Evolutionary conservation across 352 stramenopile genomes (phyloP).

Genomic region (Globisporangium recalcitrans): DNA sequence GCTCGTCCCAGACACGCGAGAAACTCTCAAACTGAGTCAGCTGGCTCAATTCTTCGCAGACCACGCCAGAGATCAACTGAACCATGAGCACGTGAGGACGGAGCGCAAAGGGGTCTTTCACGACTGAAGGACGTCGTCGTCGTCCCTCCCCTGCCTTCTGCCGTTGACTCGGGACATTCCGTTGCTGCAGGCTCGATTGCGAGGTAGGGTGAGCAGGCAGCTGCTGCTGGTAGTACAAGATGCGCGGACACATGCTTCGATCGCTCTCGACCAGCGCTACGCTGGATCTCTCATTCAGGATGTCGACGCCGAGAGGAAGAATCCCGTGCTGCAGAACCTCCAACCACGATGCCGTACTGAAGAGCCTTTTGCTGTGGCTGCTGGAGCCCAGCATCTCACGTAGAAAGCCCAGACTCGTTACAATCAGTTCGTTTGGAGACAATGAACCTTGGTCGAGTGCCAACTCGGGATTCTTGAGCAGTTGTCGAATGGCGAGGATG

Average conservation of each 20-base stretch:
- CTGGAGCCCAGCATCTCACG: slow-evolving; percentile 47
- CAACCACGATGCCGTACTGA: slow-evolving; percentile 45
- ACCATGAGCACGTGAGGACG: slow-evolving; percentile 53
- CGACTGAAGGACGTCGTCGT: slow-evolving; percentile 41
- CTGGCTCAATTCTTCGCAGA: slow-evolving; percentile 55
- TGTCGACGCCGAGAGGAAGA: slow-evolving; percentile 47
- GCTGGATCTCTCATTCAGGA: slow-evolving; percentile 29
- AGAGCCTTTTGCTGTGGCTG: slow-evolving; percentile 25
- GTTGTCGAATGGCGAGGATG: slow-evolving; percentile 40
- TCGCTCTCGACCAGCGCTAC: slow-evolving; percentile 5
- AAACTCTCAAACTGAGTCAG: slow-evolving; percentile 39
- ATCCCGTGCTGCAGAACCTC: slow-evolving; percentile 54
- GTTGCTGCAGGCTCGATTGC: neutral
- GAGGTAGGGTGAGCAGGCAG: slow-evolving; percentile 22
- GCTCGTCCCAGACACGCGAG: slow-evolving; percentile 42
- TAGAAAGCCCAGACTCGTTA: slow-evolving; percentile 39
- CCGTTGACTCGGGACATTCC: neutral
- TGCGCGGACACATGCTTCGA: neutral
- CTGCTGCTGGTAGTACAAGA: slow-evolving; percentile 56
- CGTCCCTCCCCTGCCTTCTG: slow-evolving; percentile 7
- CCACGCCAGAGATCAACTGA: slow-evolving; percentile 56
- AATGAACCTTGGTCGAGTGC: slow-evolving; percentile 8
- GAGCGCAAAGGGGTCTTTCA: slow-evolving; percentile 56
- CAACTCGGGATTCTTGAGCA: slow-evolving; percentile 26
- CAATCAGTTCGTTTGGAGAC: slow-evolving; percentile 35